Evolutionary conservation across 805 yeast genomes (phyloP).

Genomic region (Metschnikowia picachoensis): DNA sequence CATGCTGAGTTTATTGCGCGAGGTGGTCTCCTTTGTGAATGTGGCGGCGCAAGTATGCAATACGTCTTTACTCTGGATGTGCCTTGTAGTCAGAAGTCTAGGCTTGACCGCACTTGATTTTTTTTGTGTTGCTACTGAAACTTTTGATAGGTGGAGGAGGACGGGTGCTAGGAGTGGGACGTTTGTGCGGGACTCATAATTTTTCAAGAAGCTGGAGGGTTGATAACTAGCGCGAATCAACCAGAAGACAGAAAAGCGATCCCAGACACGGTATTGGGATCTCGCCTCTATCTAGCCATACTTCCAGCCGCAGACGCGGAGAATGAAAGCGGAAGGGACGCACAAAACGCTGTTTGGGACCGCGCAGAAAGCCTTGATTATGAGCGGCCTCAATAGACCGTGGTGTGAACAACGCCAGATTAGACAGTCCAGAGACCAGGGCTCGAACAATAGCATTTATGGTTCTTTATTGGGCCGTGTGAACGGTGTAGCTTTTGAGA

Average conservation of each 20-base stretch:
- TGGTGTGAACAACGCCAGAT: background rate
- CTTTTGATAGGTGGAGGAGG: constrained; percentile 18
- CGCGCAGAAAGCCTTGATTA: constrained; percentile 10
- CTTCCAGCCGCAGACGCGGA: constrained; percentile 10
- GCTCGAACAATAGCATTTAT: too few relatives aligned
- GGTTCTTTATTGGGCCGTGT: too few relatives aligned
- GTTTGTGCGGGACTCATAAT: too few relatives aligned
- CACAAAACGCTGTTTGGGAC: constrained; percentile 14
- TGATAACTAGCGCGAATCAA: constrained; percentile 13
- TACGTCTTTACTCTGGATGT: constrained; percentile 7
- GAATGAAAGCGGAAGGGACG: constrained; percentile 4
- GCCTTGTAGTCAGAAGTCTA: constrained; percentile 15
- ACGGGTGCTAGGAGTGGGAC: constrained; percentile 21
- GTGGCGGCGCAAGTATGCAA: constrained; percentile 13
- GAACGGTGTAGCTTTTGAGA: too few relatives aligned
- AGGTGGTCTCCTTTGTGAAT: constrained; percentile 12
- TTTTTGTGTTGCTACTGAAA: constrained; percentile 16
- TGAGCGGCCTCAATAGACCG: background rate
- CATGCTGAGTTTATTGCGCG: constrained; percentile 10
- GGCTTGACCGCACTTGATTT: constrained; percentile 16
- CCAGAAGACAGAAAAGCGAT: constrained; percentile 3
- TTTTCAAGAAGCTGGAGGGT: constrained; percentile 16
- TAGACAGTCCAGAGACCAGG: background rate
- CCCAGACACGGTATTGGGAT: constrained; percentile 9
- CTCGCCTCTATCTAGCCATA: constrained; percentile 14